Conservation (phyloP, 164 flowering plant genomes). For the Vitis riparia region DNA sequence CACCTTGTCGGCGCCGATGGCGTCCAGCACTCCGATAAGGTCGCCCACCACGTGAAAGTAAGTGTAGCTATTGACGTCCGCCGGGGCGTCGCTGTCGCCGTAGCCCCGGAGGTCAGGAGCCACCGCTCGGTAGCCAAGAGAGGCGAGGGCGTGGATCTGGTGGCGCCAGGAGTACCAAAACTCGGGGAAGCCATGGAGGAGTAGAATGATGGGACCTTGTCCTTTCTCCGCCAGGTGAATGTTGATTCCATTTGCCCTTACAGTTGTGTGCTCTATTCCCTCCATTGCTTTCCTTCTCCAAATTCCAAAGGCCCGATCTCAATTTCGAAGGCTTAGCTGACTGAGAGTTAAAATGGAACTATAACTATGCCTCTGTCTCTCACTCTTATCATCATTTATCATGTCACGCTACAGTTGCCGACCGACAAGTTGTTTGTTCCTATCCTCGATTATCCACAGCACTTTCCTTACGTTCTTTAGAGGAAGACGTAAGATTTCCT, state of each 20-base stretch:
- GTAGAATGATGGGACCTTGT: constrained; percentile 45
- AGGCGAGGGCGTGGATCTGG: constrained; percentile 54
- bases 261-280: constrained; percentile 33
- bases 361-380: no score
- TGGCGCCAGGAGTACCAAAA: constrained; percentile 67
- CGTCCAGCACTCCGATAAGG: constrained; percentile 57
- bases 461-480: no score
- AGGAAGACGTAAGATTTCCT: no score
- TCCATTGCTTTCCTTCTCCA: constrained; percentile 27
- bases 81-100: constrained; percentile 62
- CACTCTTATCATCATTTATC: no score
- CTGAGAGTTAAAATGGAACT: no score
- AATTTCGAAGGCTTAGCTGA: no score
- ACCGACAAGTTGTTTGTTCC: no score
- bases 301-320: no score
- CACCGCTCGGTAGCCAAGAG: constrained; percentile 45
- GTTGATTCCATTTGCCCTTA: constrained; percentile 48
- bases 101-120: constrained; percentile 64
- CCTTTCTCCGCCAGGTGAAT: constrained; percentile 67
- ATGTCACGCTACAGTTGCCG: no score
- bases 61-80: constrained; percentile 38
- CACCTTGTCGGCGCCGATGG: constrained; percentile 44
- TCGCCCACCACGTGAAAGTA: constrained; percentile 62
- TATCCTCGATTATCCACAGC: no score
- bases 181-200: constrained; percentile 69